A percentile compares a stretch with the other conserved stretches of the same genome.
Evolutionary conservation across 2,329 filamentous ascomycete species (phyloP).

Genomic region (Fusarium pininemorale): DNA sequence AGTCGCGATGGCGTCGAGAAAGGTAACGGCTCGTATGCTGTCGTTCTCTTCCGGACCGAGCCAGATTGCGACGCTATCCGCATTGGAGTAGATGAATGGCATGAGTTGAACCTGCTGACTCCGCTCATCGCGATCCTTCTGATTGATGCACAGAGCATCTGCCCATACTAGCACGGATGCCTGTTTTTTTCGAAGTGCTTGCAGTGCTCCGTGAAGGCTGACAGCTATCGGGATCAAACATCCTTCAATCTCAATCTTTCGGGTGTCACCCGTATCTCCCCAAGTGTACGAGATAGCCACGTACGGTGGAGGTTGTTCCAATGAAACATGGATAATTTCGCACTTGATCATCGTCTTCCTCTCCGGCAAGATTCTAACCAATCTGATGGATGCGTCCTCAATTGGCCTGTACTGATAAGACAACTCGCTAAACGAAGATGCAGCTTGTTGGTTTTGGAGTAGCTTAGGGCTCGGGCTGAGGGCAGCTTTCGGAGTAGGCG

Average conservation of each 20-base stretch:
- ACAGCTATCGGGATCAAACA: neutral
- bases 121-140: neutral
- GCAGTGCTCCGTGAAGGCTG: slow-evolving; percentile 3
- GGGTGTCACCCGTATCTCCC: slow-evolving; percentile 15
- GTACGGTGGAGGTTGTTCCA: slow-evolving; percentile 1
- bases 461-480: neutral
- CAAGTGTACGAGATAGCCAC: slow-evolving; percentile 21
- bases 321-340: slow-evolving; percentile 3
- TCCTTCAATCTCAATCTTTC: slow-evolving; percentile 9
- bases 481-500: neutral
- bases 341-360: slow-evolving; percentile 12
- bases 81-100: slow-evolving; percentile 12
- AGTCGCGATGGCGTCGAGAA: neutral
- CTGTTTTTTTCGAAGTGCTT: slow-evolving; percentile 4
- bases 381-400: slow-evolving; percentile 14
- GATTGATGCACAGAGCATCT: slow-evolving; percentile 19
- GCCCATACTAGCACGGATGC: slow-evolving; percentile 11
- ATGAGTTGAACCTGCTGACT: slow-evolving; percentile 20
- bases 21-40: neutral
- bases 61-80: slow-evolving; percentile 16
- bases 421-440: neutral
- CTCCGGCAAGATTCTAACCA: slow-evolving; percentile 8
- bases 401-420: slow-evolving; percentile 11
- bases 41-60: slow-evolving; percentile 18
- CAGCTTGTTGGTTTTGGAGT: neutral